Percentiles rank a stretch among this genome's conserved stretches.
Evolutionary conservation across 495 filamentous ascomycete genomes (phyloP).

Genomic region (Aspergillus avenaceus): DNA sequence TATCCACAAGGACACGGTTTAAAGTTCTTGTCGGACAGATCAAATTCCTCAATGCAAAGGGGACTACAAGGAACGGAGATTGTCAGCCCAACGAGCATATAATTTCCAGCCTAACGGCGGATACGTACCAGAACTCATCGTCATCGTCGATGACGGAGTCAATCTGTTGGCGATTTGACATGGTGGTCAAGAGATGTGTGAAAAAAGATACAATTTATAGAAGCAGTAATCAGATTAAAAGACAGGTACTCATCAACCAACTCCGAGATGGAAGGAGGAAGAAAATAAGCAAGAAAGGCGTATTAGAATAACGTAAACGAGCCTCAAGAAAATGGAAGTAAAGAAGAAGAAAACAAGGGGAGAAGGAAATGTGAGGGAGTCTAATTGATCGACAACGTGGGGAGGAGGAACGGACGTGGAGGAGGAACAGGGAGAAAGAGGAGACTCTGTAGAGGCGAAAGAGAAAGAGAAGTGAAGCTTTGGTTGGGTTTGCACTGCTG

Average conservation of each 20-base stretch:
- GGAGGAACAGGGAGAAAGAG: slow-evolving; percentile 12
- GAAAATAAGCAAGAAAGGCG: slow-evolving; percentile 9
- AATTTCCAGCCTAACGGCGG: background rate
- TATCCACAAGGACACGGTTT: slow-evolving; percentile 97
- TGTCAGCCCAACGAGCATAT: slow-evolving; percentile 14
- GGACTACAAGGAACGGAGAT: slow-evolving; percentile 52
- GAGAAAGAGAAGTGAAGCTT: slow-evolving; percentile 39
- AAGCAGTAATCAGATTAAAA: slow-evolving; percentile 16
- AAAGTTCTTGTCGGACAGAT: slow-evolving; percentile 95
- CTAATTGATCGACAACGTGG: slow-evolving; percentile 20
- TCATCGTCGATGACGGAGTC: slow-evolving; percentile 98
- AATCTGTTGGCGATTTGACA: slow-evolving; percentile 68
- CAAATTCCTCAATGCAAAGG: slow-evolving; percentile 98
- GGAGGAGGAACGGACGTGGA: slow-evolving; percentile 14
- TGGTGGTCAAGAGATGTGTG: slow-evolving; percentile 28
- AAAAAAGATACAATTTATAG: slow-evolving; percentile 17
- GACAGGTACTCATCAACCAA: slow-evolving; percentile 26
- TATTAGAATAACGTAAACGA: slow-evolving; percentile 2
- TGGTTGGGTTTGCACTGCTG: slow-evolving; percentile 36
- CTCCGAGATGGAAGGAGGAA: slow-evolving; percentile 17
- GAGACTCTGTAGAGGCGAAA: slow-evolving; percentile 15
- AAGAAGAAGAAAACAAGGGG: slow-evolving; percentile 14
- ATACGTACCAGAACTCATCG: slow-evolving; percentile 80
- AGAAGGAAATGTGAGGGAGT: slow-evolving; percentile 11
- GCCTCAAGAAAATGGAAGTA: slow-evolving; percentile 12